Conservation (phyloP, 371 early-diverging fungal genomes). For the Rhizopus arrhizus region DNA sequence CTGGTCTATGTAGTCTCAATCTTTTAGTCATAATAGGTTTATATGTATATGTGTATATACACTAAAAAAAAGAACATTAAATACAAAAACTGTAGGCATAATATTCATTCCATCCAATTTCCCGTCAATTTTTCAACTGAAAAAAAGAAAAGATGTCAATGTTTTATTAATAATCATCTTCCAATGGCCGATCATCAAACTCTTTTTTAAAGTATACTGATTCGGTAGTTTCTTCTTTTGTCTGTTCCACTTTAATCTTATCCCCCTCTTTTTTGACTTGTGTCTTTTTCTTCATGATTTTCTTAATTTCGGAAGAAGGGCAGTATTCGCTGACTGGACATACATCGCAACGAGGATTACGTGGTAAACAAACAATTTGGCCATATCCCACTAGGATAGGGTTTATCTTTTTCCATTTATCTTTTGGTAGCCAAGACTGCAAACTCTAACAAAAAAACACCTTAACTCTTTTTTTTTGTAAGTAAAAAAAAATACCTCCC, state of each 20-base stretch:
- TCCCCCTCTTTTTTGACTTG: background rate
- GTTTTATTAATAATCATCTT: background rate
- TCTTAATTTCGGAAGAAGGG: slow-evolving; percentile 54
- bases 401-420: slow-evolving; percentile 91
- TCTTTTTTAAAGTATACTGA: slow-evolving; percentile 12
- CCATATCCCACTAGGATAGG: slow-evolving; percentile 95
- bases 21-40: background rate
- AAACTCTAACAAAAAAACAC: slow-evolving; percentile 52
- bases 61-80: background rate
- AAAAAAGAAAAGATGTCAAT: background rate
- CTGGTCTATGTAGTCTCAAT: background rate
- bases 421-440: slow-evolving; percentile 84
- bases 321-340: slow-evolving; percentile 85
- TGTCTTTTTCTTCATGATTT: slow-evolving; percentile 22
- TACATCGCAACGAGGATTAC: slow-evolving; percentile 77
- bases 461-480: background rate
- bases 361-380: slow-evolving; percentile 84
- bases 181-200: background rate
- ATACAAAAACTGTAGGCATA: background rate
- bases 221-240: slow-evolving; percentile 2
- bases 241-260: slow-evolving; percentile 1
- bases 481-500: slow-evolving; percentile 51
- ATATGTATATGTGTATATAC: too few species aligned
- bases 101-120: background rate
- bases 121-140: slow-evolving; percentile 4